Evolutionary conservation across 139 green algal genomes (phyloP), one percentile per base, ranked within the genome.

Genomic region (Haematococcus sp.): DNA sequence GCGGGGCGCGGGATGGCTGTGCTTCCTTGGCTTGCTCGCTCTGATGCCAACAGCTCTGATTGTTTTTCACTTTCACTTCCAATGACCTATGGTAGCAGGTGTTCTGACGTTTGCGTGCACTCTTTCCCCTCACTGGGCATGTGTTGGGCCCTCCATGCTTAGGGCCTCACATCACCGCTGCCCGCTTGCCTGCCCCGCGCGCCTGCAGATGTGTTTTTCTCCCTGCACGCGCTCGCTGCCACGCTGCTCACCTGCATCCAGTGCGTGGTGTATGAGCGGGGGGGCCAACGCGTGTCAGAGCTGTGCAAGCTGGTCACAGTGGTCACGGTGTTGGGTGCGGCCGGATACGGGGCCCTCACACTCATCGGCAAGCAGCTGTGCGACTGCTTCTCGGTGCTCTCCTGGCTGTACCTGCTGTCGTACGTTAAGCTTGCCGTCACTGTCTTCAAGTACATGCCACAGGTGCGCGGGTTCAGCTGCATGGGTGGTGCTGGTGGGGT

Each of bases 181-280:
- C 15, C 46, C 46, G 15, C 46, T 55, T 15, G 17, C n/a, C n/a
- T 61, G 54, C 17, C 15, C 9, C n/a, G 11, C 0, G 75, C 88
- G 35, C 71, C 79, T n/a, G 90, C 90, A 51, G 88, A 93, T 64
- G 87, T 93, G 0, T 71, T 89, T 28, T 93, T 93, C 33, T 72
- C 80, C 9, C 43, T 87, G 22, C 83, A 91, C 46, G 86, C 77
- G 51, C 30, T 80, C 20, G n/a, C 80, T 3, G n/a, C 84, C 15
- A 74, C 63, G 28, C 19, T 52, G 1, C 2, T 87, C 9, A 83
- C 81, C 0, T 73, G 83, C n/a, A 17, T 72, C 3, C 86, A 91
- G 77, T 85, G 81, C 70, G 23, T 68, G 19, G 32, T 86, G 0
- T 86, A 88, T 61, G 70, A 83, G 30, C 49, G 77, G 0, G 75